Evolutionary conservation across 1,284 basidiomycete species (phyloP), one percentile per base, ranked within the genome.

Genomic region (Cystobasidium pallidum): DNA sequence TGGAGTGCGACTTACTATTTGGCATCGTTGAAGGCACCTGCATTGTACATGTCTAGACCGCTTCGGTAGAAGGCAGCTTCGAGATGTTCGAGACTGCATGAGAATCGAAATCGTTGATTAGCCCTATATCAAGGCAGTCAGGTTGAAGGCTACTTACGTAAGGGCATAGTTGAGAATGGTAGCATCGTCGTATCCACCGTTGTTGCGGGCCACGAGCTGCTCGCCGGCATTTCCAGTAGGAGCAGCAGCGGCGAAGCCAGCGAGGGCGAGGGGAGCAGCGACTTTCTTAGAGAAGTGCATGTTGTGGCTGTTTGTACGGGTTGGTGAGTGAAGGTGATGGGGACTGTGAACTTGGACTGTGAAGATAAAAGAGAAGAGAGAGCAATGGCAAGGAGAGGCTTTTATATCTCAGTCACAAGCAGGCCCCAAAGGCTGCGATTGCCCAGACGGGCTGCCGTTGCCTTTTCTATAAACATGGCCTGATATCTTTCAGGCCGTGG

Each of bases 21-120:
- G 10, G 86, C 86, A 4, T 81, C 75, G 45, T 75, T 77, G 79
- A 90, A 90, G 49, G 83, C 86, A 21, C 79, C 72, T n/a, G 81
- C 79, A 72, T 81, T 79, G 81, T 82, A 87, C 68, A 83, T 83
- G 0, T 77, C 74, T 8, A 88, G 83, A 1, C 81, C 85, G 70
- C 67, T 75, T 13, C 49, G 74, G 78, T 84, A 91, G 82, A 90
- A 90, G 26, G 84, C 81, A 79, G 84, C 84, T 80, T 90, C 87
- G 74, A 91, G 83, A 78, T 89, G 85, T 81, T 91, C 88, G 59
- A 90, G 84, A 24, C 86, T 86, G 59, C 90, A 28, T 57, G 54
- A n/a, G 3, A 34, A 21, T 28, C 11, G n/a, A 36, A 34, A 28
- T 4, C 13, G 10, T 17, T 8, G 28, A 34, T 36, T 28, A 36